These are phyloP conservation scores for Arabidopsis hybrid DNA, from an alignment of 441 rosid genomes.

Conservation along the genomic window DNA sequence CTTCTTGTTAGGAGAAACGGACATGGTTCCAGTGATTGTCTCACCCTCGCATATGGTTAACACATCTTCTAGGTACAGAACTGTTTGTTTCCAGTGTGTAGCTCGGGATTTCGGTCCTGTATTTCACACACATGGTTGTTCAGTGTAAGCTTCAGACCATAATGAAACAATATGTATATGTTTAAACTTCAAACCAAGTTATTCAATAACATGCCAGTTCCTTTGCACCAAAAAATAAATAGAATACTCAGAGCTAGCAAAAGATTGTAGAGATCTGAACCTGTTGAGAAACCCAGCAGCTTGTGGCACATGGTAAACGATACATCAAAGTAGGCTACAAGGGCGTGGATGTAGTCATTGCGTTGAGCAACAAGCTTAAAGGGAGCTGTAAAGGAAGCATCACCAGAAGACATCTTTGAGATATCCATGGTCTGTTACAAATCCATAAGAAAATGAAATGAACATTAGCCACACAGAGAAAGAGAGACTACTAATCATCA, in stretches of 20 bases:
- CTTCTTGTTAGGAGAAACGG: slow-evolving; percentile 85
- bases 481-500: slow-evolving; percentile 8
- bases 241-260: background rate
- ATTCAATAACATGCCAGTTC: background rate
- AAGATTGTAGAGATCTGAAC: slow-evolving; percentile 44
- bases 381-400: slow-evolving; percentile 95
- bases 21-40: slow-evolving; percentile 82
- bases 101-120: slow-evolving; percentile 61
- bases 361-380: slow-evolving; percentile 95
- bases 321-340: slow-evolving; percentile 97
- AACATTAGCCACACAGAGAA: slow-evolving; percentile 30
- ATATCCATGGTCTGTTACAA: slow-evolving; percentile 88
- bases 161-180: background rate
- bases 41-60: slow-evolving; percentile 94
- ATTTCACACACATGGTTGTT: slow-evolving; percentile 48
- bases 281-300: slow-evolving; percentile 95
- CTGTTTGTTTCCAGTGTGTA: slow-evolving; percentile 99
- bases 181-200: background rate
- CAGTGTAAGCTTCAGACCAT: slow-evolving; percentile 28
- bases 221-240: background rate
- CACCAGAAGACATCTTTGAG: slow-evolving; percentile 91
- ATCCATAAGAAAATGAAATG: slow-evolving; percentile 12
- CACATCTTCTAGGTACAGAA: slow-evolving; percentile 90
- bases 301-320: slow-evolving; percentile 97
- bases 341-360: slow-evolving; percentile 93